phyloP scores from a whole-genome alignment of 2,329 filamentous ascomycete species.

The Clathrospora elynae region DNA sequence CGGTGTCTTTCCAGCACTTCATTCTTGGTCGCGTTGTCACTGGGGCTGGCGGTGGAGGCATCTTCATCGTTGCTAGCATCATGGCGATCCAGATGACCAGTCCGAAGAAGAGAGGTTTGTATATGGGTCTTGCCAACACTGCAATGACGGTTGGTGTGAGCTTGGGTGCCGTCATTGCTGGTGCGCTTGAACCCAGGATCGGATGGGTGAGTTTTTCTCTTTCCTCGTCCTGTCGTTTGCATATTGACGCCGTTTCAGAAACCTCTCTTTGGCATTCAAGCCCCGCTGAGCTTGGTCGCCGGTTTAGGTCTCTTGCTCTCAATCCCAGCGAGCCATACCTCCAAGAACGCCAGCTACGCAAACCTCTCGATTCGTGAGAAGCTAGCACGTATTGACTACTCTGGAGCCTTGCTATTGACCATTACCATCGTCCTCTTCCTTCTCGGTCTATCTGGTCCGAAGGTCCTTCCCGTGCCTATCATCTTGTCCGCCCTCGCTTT shows the following conservation, averaged over 20 bases:
- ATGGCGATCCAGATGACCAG: conserved; percentile 75
- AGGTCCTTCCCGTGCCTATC: conserved; percentile 65
- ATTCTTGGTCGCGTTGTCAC: conserved; percentile 70
- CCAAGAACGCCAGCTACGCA: conserved; percentile 45
- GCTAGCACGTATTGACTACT: conserved; percentile 73
- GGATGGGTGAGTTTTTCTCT: conserved; percentile 67
- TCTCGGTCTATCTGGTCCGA: conserved; percentile 68
- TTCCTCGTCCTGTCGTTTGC: neutral
- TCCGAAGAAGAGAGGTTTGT: conserved; percentile 70
- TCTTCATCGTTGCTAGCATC: conserved; percentile 75
- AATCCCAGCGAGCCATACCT: conserved; percentile 59
- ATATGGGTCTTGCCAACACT: conserved; percentile 74
- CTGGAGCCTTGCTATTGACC: conserved; percentile 64
- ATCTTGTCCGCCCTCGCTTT: conserved; percentile 61
- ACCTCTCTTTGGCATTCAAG: conserved; percentile 73
- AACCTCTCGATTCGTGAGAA: conserved; percentile 56
- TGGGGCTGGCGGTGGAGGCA: conserved; percentile 71
- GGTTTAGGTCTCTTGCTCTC: conserved; percentile 68
- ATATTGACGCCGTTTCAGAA: conserved; percentile 55
- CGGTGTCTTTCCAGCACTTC: conserved; percentile 65
- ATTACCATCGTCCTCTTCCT: conserved; percentile 72
- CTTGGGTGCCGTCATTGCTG: conserved; percentile 72
- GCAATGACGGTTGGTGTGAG: conserved; percentile 74
- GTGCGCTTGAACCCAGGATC: conserved; percentile 64
- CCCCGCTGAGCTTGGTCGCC: conserved; percentile 65